Percentiles rank a stretch among this genome's conserved stretches.
Conservation (phyloP, 2,329 filamentous ascomycete species). For the Epichloe sp. region DNA sequence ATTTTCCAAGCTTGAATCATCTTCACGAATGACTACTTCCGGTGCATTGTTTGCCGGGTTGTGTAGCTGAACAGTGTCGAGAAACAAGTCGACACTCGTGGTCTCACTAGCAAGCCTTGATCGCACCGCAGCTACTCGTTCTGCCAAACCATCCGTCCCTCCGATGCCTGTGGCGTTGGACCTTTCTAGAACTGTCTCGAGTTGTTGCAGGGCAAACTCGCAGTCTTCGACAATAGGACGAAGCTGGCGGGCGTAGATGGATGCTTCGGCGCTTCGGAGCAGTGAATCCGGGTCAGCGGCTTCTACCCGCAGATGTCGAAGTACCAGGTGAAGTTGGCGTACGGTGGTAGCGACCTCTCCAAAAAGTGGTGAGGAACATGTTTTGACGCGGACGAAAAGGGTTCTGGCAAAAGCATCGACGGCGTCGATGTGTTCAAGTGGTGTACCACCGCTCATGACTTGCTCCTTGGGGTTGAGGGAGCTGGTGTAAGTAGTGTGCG, state of each 20-base stretch:
- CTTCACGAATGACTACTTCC: conserved; percentile 21
- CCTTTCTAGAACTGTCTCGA: conserved; percentile 38
- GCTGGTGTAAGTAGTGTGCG: background rate
- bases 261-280: conserved; percentile 30
- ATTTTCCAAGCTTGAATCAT: conserved; percentile 31
- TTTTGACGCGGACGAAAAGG: conserved; percentile 40
- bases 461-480: background rate
- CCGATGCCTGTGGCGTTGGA: conserved; percentile 21
- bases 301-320: conserved; percentile 46
- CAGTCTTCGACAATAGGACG: conserved; percentile 40
- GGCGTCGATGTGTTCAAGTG: conserved; percentile 36
- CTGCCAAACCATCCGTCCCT: conserved; percentile 21
- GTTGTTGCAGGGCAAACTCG: conserved; percentile 40
- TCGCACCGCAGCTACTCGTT: conserved; percentile 28
- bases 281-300: conserved; percentile 42
- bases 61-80: conserved; percentile 43
- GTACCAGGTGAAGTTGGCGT: conserved; percentile 38
- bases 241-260: conserved; percentile 36
- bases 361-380: conserved; percentile 29
- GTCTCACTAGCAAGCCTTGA: conserved; percentile 38
- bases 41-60: conserved; percentile 26
- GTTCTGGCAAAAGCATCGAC: conserved; percentile 42
- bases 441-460: conserved; percentile 20
- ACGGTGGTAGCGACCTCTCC: conserved; percentile 39
- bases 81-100: conserved; percentile 39